These are phyloP conservation scores for Phytophthora pinifolia DNA, from an alignment of 352 stramenopile genomes.

Conservation along the genomic window DNA sequence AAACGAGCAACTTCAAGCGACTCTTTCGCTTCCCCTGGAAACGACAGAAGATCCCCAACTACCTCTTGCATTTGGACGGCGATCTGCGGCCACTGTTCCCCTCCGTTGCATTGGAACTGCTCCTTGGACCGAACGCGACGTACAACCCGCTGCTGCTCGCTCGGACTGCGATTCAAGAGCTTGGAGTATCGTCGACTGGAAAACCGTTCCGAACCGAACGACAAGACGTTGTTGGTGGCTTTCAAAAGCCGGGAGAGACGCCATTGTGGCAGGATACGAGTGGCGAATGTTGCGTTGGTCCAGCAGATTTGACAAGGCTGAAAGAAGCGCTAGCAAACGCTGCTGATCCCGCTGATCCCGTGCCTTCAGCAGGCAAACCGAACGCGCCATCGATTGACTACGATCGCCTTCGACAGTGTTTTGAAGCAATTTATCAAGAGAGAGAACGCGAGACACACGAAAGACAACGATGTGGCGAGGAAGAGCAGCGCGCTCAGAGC, in stretches of 20 bases:
- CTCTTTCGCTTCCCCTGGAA: conserved; percentile 52
- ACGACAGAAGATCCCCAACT: conserved; percentile 39
- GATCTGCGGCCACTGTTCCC: conserved; percentile 47
- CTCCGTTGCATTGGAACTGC: conserved; percentile 33
- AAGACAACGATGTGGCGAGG: conserved; percentile 12
- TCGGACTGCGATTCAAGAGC: conserved; percentile 15
- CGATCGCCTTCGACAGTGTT: conserved; percentile 26
- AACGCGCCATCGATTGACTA: conserved; percentile 2
- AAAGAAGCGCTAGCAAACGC: conserved; percentile 7
- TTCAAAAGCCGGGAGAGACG: background rate
- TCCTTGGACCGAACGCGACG: conserved; percentile 33
- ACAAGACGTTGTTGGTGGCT: background rate
- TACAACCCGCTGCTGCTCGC: conserved; percentile 54
- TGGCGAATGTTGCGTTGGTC: conserved; percentile 2
- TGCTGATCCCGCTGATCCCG: no score
- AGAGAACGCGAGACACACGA: conserved; percentile 33
- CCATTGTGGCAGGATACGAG: background rate
- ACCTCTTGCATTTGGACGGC: conserved; percentile 43
- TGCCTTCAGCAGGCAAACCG: conserved; percentile 5
- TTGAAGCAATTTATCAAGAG: conserved; percentile 43
- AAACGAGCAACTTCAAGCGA: conserved; percentile 43
- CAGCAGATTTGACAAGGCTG: conserved; percentile 5
- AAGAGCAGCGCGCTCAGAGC: conserved; percentile 17
- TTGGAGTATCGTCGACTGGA: conserved; percentile 24
- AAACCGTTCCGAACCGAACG: conserved; percentile 60